A percentile compares a stretch with the other conserved stretches of the same genome.
phyloP scores from a whole-genome alignment of 148 eudicot genomes.

The Silene conica region DNA sequence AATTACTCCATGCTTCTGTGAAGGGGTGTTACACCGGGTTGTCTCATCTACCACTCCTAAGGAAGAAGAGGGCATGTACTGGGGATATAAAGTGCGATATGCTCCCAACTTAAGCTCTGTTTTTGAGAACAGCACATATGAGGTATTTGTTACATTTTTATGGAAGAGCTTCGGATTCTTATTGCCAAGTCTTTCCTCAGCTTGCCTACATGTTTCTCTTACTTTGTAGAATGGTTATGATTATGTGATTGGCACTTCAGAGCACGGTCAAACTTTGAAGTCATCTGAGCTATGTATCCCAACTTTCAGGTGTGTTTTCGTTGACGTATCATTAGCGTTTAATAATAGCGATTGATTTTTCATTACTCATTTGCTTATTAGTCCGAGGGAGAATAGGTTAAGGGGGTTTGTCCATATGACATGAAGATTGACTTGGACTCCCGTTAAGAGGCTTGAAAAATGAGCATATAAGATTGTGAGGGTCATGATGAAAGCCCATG shows the following conservation, averaged over 20 bases:
- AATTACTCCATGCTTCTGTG: constrained; percentile 21
- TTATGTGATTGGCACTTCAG: constrained; percentile 93
- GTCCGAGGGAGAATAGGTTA: neutral
- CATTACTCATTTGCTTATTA: neutral
- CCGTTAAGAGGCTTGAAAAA: neutral
- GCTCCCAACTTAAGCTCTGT: constrained; percentile 87
- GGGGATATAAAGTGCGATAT: constrained; percentile 97
- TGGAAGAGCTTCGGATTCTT: neutral
- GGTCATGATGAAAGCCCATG: too few species aligned
- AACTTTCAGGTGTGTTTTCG: constrained; percentile 60
- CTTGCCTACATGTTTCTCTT: neutral
- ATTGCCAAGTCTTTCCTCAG: neutral
- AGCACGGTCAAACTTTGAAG: constrained; percentile 74
- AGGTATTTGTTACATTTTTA: constrained; percentile 43
- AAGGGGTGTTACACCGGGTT: constrained; percentile 51
- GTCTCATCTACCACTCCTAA: constrained; percentile 68
- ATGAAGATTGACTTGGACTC: neutral
- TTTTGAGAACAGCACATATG: constrained; percentile 57
- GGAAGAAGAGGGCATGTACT: constrained; percentile 73
- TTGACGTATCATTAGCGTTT: neutral
- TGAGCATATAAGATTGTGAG: neutral
- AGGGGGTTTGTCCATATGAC: neutral
- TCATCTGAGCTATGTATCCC: constrained; percentile 81
- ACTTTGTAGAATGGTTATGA: constrained; percentile 79
- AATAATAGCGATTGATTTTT: neutral